Base-by-base conservation (phyloP, 768 basidiomycete genomes). In the Dentipellis sp. region DNA sequence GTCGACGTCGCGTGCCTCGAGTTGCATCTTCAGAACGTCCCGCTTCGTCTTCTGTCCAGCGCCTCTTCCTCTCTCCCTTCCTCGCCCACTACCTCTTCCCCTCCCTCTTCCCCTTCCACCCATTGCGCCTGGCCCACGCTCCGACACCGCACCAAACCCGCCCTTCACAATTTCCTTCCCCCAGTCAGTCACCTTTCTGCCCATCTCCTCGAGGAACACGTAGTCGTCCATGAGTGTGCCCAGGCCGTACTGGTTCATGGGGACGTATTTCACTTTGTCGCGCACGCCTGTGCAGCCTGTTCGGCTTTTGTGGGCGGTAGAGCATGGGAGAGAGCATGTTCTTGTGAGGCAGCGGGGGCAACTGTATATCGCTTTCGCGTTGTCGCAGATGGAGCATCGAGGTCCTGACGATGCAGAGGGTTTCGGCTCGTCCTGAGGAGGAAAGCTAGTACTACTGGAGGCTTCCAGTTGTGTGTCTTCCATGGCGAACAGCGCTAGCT, bases 221-320 rank as follows among this genome's bases (percentile, higher is more conserved):
- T 93, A 97, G 70, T 97, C 94, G 62, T 85, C 79, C 84, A 92
- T 88, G 84, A 95, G 86, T 23, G 80, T 78, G 9, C 91, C 90
- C 81, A 88, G 91, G 4, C 81, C 79, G 64, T 92, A 95, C 62
- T 82, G 66, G 62, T 90, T 92, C 82, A 94, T 86, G 11, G 87
- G 80, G 14, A 93, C 81, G 66, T 84, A 91, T 2, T 77, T 78
- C 0, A 74, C 81, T 64, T 84, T 85, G 71, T 93, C 77, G 54
- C 91, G 84, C 58, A 81, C 73, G 10, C 91, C 91, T 0, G 80
- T 78, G 65, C 91, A 93, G 12, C 76, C 75, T 14, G 74, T 75
- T 14, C 67, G 58, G 10, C 72, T 61, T 67, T 92, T 93, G 74
- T 93, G 91, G n/a, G 71, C 62, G 7, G 69, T 70, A 8, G 88